Conservation (phyloP, 176 grass and related monocot genomes). For the Carex pumila region DNA sequence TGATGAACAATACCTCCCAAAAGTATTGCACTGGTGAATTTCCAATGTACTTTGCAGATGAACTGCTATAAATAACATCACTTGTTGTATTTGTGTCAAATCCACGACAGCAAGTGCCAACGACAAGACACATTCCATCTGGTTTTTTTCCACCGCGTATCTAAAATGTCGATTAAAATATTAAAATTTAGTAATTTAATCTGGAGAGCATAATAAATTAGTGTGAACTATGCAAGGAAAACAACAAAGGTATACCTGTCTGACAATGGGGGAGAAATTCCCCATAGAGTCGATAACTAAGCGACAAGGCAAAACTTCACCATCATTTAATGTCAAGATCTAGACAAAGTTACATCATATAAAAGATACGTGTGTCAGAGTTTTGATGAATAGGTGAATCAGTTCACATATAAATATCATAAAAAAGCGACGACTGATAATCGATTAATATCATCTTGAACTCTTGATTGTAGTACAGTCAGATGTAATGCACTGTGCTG, state of each 20-base stretch:
- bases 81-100: slow-evolving; percentile 62
- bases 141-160: slow-evolving; percentile 72
- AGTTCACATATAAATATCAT: not conserved
- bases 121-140: slow-evolving; percentile 92
- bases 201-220: not conserved
- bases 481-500: not conserved
- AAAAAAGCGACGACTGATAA: not conserved
- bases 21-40: slow-evolving; percentile 69
- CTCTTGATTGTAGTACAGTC: not conserved
- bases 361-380: not conserved
- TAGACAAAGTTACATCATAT: slow-evolving; percentile 19
- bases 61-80: slow-evolving; percentile 85
- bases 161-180: slow-evolving; percentile 36
- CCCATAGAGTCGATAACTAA: slow-evolving; percentile 89
- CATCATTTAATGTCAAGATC: slow-evolving; percentile 58
- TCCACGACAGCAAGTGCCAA: slow-evolving; percentile 80
- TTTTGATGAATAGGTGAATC: not conserved
- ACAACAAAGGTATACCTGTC: slow-evolving; percentile 45
- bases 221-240: not conserved
- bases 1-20: slow-evolving; percentile 66
- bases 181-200: slow-evolving; percentile 18
- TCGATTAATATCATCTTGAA: not conserved
- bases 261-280: slow-evolving; percentile 91
- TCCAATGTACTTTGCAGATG: slow-evolving; percentile 48
- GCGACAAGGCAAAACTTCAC: slow-evolving; percentile 42